Percentiles rank a stretch among this genome's conserved stretches.
Conservation (phyloP, 495 filamentous ascomycete species). For the Annulohypoxylon nitens region DNA sequence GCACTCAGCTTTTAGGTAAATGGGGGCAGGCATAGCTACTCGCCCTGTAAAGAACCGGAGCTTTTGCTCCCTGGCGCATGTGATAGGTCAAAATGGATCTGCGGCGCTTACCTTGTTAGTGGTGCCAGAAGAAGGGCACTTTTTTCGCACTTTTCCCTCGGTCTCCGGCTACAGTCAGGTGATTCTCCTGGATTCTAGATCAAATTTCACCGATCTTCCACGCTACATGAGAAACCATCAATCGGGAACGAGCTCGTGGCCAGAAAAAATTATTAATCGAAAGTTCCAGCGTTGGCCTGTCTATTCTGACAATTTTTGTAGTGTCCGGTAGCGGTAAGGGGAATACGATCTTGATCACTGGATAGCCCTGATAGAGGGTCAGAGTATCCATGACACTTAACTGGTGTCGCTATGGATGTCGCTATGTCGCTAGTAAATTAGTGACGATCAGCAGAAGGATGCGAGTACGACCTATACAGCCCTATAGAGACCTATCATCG, state of each 20-base stretch:
- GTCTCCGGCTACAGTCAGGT: conserved; percentile 39
- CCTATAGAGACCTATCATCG: conserved; percentile 19
- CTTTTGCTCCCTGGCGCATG: conserved; percentile 49
- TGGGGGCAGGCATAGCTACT: conserved; percentile 44
- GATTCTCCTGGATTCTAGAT: conserved; percentile 37
- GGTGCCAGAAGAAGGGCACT: conserved; percentile 31
- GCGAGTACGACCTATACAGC: conserved; percentile 29
- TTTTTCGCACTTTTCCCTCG: conserved; percentile 28
- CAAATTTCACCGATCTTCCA: conserved; percentile 33
- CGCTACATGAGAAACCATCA: conserved; percentile 17
- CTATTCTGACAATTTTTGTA: conserved; percentile 1
- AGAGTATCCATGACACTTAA: conserved; percentile 31
- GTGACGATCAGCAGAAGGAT: conserved; percentile 28
- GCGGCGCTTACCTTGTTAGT: conserved; percentile 54
- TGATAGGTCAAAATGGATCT: conserved; percentile 52
- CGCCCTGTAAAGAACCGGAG: conserved; percentile 52
- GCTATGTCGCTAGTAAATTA: conserved; percentile 21
- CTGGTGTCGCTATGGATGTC: conserved; percentile 7
- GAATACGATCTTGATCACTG: neutral
- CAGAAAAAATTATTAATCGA: conserved; percentile 3
- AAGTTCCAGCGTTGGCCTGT: conserved; percentile 4
- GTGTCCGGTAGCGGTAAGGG: conserved; percentile 6
- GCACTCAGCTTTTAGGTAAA: conserved; percentile 42
- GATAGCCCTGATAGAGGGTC: neutral
- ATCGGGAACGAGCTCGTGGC: conserved; percentile 18